Conservation (phyloP, 441 rosid genomes). For the Metrosideros polymorpha region DNA sequence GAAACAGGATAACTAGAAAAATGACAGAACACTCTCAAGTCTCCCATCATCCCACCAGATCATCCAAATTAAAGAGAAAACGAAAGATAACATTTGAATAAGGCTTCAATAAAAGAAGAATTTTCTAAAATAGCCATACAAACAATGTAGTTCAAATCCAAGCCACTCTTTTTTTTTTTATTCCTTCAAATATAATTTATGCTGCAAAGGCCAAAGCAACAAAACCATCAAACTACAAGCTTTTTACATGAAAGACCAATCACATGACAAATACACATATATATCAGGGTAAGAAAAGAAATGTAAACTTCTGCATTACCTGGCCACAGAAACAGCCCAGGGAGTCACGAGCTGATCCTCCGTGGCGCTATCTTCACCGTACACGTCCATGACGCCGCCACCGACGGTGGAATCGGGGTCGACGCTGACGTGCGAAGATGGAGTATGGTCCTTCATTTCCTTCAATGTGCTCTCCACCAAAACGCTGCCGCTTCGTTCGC, state of each 20-base stretch:
- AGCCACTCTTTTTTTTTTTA: neutral
- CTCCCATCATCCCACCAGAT: neutral
- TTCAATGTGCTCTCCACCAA: constrained; percentile 31
- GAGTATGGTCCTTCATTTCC: constrained; percentile 29
- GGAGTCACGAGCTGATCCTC: constrained; percentile 82
- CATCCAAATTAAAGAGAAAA: neutral
- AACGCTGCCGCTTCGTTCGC: constrained; percentile 36
- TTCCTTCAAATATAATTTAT: neutral
- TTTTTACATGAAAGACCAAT: neutral
- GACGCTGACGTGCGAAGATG: constrained; percentile 20
- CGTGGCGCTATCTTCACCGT: constrained; percentile 72
- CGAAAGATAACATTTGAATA: neutral
- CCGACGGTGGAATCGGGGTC: constrained; percentile 33
- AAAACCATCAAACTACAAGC: neutral
- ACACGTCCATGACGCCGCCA: constrained; percentile 50
- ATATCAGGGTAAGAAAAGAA: neutral
- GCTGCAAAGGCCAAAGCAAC: neutral
- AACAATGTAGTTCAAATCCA: neutral
- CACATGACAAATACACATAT: neutral
- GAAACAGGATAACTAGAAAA: neutral
- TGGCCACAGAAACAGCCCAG: constrained; percentile 85
- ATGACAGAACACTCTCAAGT: neutral
- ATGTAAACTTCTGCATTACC: constrained; percentile 19
- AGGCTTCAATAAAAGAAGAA: neutral
- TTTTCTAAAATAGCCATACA: neutral